Evolutionary conservation across 495 filamentous ascomycete genomes (phyloP).

Genomic region (Xylaria telfairii): DNA sequence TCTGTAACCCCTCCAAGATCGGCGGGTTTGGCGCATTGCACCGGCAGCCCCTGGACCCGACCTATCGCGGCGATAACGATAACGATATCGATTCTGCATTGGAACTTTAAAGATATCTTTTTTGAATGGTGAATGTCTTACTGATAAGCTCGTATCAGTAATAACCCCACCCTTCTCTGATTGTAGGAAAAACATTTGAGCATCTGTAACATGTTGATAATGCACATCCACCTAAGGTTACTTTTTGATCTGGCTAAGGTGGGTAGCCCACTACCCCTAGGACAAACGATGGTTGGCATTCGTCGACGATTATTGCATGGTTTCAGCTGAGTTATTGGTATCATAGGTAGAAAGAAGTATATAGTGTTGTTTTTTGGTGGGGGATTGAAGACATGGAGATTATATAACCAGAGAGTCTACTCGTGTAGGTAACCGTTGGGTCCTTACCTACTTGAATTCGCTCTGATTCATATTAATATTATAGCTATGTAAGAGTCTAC

Average conservation of each 20-base stretch:
- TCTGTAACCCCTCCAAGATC: conserved; percentile 18
- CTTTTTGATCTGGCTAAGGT: background rate
- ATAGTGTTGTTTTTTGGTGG: too few species aligned
- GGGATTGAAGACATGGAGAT: too few species aligned
- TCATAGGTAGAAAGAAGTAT: too few species aligned
- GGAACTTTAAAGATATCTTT: background rate
- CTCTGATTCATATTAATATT: background rate
- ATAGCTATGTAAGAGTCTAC: too few species aligned
- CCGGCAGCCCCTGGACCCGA: background rate
- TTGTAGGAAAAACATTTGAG: background rate
- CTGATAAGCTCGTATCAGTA: background rate
- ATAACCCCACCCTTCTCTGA: background rate
- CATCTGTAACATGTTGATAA: background rate
- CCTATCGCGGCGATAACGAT: conserved; percentile 5
- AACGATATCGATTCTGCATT: too few species aligned
- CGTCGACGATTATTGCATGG: background rate
- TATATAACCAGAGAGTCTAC: too few species aligned
- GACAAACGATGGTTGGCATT: background rate
- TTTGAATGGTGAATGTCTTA: background rate
- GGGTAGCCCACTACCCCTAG: background rate
- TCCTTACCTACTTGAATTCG: background rate
- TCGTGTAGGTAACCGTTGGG: too few species aligned
- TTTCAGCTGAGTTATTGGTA: too few species aligned
- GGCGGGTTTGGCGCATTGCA: conserved; percentile 4
- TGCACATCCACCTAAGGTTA: background rate